Evolutionary conservation across 164 flowering plant genomes (phyloP), one percentile per base, ranked within the genome.

Genomic region (Chloranthus sessilifolius): DNA sequence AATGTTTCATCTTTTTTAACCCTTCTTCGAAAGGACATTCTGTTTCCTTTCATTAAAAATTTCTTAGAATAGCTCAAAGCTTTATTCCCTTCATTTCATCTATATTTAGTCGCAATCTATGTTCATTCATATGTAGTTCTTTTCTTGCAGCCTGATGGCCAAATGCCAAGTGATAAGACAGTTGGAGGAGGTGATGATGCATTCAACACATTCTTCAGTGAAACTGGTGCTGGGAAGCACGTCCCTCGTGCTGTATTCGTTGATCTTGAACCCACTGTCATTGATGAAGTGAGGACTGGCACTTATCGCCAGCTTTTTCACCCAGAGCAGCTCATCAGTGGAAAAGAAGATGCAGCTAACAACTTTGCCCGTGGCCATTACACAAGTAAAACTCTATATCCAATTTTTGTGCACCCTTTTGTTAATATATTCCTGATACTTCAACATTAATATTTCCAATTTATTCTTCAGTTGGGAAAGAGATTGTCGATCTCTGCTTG

Each of bases 71-170:
- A n/a, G n/a, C n/a, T n/a, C n/a, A n/a, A n/a, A n/a, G n/a, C n/a
- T n/a, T n/a, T n/a, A n/a, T n/a, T n/a, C n/a, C n/a, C n/a, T n/a
- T n/a, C n/a, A n/a, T n/a, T n/a, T n/a, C n/a, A n/a, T n/a, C n/a
- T n/a, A n/a, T n/a, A n/a, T n/a, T n/a, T n/a, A n/a, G n/a, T n/a
- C n/a, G n/a, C n/a, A n/a, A n/a, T n/a, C n/a, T n/a, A n/a, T n/a
- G n/a, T n/a, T n/a, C n/a, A n/a, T n/a, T n/a, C n/a, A n/a, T n/a
- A n/a, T n/a, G n/a, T n/a, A n/a, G n/a, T n/a, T n/a, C n/a, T n/a
- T n/a, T n/a, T n/a, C n/a, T n/a, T n/a, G n/a, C n/a, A 80, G 86
- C 79, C 83, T 59, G 86, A 80, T 75, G 86, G 86, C 55, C 86
- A 75, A 42, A 73, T 80, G 86, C 86, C 81, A 1, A 62, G 83